Percentiles rank a stretch among this genome's conserved stretches.
Evolutionary conservation across 75 land plant species (phyloP).

Genomic region (Isoetes taiwanensis): DNA sequence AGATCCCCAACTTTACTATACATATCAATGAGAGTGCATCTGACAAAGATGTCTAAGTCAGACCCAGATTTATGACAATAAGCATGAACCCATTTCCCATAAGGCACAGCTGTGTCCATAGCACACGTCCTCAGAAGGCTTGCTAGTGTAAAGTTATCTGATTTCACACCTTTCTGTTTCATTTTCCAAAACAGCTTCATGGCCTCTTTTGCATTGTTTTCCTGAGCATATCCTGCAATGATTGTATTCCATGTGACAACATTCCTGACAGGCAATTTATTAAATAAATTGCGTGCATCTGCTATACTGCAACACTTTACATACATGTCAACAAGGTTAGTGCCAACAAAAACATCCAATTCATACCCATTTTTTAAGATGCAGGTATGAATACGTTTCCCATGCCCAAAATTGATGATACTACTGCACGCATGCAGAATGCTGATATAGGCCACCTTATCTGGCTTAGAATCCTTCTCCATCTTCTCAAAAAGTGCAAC

Average conservation of each 20-base stretch:
- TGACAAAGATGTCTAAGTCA: neutral
- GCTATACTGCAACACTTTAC: slow-evolving; percentile 17
- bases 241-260: too few species aligned
- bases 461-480: too few species aligned
- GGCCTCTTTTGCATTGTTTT: too few species aligned
- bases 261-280: neutral
- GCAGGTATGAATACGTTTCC: slow-evolving; percentile 35
- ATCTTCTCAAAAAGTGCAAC: too few species aligned
- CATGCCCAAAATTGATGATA: too few species aligned
- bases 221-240: neutral
- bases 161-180: too few species aligned
- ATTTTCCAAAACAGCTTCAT: too few species aligned
- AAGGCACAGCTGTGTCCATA: too few species aligned
- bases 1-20: neutral
- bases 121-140: too few species aligned
- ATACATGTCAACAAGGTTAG: slow-evolving; percentile 38
- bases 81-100: neutral
- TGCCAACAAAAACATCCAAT: slow-evolving; percentile 10
- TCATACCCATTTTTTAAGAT: slow-evolving; percentile 16
- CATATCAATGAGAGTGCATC: neutral
- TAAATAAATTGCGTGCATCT: slow-evolving; percentile 24
- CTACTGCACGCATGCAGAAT: too few species aligned
- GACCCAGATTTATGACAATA: neutral
- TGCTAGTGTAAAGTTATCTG: too few species aligned
- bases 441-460: too few species aligned